These are phyloP conservation scores for Boletus vermiculosoides DNA, from an alignment of 768 basidiomycete genomes.

Conservation along the genomic window DNA sequence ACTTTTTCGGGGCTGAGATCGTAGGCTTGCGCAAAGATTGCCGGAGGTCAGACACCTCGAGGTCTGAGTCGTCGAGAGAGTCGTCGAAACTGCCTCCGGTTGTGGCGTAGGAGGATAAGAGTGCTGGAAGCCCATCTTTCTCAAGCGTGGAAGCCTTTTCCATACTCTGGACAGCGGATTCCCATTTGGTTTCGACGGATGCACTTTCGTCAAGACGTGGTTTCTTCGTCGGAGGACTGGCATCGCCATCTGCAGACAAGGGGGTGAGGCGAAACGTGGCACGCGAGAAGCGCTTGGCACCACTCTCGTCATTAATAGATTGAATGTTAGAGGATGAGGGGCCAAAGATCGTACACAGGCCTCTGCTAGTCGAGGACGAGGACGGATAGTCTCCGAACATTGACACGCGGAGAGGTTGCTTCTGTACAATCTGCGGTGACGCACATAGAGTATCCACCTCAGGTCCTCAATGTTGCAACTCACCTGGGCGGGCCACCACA, in stretches of 20 bases:
- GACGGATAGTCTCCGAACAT: slow-evolving; percentile 33
- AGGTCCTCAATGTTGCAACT: slow-evolving; percentile 9
- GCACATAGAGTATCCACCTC: slow-evolving; percentile 6
- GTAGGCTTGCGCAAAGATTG: slow-evolving; percentile 1
- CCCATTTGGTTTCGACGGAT: slow-evolving; percentile 43
- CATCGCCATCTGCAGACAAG: slow-evolving; percentile 1
- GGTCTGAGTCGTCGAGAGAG: slow-evolving; percentile 29
- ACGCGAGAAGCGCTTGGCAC: slow-evolving; percentile 43
- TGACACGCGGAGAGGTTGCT: slow-evolving; percentile 28
- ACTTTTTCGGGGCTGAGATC: slow-evolving; percentile 1
- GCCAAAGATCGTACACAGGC: slow-evolving; percentile 25
- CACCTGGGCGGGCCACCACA: slow-evolving; percentile 79
- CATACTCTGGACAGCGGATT: slow-evolving; percentile 46
- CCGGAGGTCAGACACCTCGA: slow-evolving; percentile 13
- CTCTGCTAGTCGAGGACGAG: slow-evolving; percentile 24
- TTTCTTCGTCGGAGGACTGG: slow-evolving; percentile 46
- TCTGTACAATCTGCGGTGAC: slow-evolving; percentile 23
- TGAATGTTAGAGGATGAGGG: slow-evolving; percentile 44
- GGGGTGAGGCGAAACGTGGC: slow-evolving; percentile 33
- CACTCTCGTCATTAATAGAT: slow-evolving; percentile 34
- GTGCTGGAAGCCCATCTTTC: slow-evolving; percentile 49
- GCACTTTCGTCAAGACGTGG: slow-evolving; percentile 35
- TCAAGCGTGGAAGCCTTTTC: slow-evolving; percentile 42
- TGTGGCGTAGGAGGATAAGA: slow-evolving; percentile 32
- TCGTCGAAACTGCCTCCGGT: slow-evolving; percentile 21